Conservation (phyloP, 192 early-diverging fungal genomes). For the Umbelopsis vinacea region DNA sequence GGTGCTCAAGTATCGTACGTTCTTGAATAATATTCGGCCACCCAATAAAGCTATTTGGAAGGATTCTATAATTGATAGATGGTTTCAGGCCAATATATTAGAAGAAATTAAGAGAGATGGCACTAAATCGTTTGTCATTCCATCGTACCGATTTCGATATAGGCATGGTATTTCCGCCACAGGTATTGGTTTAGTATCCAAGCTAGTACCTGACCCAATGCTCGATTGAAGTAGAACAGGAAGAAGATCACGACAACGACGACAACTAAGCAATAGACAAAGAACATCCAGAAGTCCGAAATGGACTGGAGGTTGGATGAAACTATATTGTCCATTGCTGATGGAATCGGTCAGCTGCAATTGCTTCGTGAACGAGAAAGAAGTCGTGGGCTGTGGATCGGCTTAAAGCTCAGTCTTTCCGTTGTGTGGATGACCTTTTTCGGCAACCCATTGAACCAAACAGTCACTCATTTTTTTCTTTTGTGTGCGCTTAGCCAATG, state of each 20-base stretch:
- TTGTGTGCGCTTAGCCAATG: slow-evolving; percentile 6
- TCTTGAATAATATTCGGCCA: slow-evolving; percentile 78
- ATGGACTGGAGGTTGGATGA: slow-evolving; percentile 23
- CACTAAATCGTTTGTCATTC: neutral
- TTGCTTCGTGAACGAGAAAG: neutral
- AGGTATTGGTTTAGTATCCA: slow-evolving; percentile 66
- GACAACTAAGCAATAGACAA: slow-evolving; percentile 69
- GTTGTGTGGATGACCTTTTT: slow-evolving; percentile 10
- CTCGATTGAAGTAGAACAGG: slow-evolving; percentile 73
- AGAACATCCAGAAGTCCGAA: slow-evolving; percentile 61
- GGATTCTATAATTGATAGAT: slow-evolving; percentile 53
- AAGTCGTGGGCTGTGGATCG: slow-evolving; percentile 1
- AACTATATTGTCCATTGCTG: slow-evolving; percentile 3
- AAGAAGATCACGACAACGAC: slow-evolving; percentile 72
- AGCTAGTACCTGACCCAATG: slow-evolving; percentile 63
- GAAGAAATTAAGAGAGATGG: neutral
- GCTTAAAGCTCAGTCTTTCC: slow-evolving; percentile 11
- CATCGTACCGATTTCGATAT: slow-evolving; percentile 71
- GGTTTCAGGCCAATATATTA: neutral
- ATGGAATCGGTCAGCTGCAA: neutral
- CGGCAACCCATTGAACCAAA: slow-evolving; percentile 16
- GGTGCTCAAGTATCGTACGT: slow-evolving; percentile 70
- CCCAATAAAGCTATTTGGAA: slow-evolving; percentile 69
- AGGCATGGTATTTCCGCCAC: slow-evolving; percentile 68
- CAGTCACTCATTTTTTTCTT: slow-evolving; percentile 9